Evolutionary conservation across 1,284 basidiomycete species (phyloP).

Genomic region (Inonotus hispidus): DNA sequence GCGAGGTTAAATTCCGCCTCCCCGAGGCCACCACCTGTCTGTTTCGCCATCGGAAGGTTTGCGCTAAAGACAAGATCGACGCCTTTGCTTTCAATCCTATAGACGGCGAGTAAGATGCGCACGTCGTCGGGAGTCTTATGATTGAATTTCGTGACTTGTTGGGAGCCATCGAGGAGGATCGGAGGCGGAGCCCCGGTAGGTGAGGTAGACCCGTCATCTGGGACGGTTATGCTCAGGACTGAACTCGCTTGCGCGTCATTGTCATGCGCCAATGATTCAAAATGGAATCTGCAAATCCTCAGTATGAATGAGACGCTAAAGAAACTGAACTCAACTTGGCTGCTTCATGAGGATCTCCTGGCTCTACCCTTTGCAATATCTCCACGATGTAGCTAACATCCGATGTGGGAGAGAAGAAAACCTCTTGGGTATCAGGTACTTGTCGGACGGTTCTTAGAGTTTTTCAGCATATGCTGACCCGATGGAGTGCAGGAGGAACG

Average conservation of each 20-base stretch:
- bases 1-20: slow-evolving; percentile 35
- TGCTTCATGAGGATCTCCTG: slow-evolving; percentile 53
- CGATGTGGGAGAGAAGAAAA: slow-evolving; percentile 72
- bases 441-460: slow-evolving; percentile 75
- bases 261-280: slow-evolving; percentile 88
- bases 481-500: slow-evolving; percentile 29
- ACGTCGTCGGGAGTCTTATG: slow-evolving; percentile 55
- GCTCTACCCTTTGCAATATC: slow-evolving; percentile 71
- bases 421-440: slow-evolving; percentile 96
- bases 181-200: slow-evolving; percentile 49
- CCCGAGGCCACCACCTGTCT: slow-evolving; percentile 39
- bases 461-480: neutral
- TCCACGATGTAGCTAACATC: slow-evolving; percentile 83
- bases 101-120: slow-evolving; percentile 73
- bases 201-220: slow-evolving; percentile 19
- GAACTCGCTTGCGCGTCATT: slow-evolving; percentile 62
- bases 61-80: slow-evolving; percentile 79
- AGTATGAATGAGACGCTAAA: slow-evolving; percentile 18
- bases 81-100: slow-evolving; percentile 62
- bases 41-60: slow-evolving; percentile 61
- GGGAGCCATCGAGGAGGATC: slow-evolving; percentile 61
- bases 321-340: slow-evolving; percentile 48
- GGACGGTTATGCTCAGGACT: slow-evolving; percentile 38
- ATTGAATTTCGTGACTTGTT: slow-evolving; percentile 78
- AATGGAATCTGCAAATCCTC: slow-evolving; percentile 73